Base-by-base conservation (phyloP, 2,329 filamentous ascomycete species). In the Colletotrichum destructivum region DNA sequence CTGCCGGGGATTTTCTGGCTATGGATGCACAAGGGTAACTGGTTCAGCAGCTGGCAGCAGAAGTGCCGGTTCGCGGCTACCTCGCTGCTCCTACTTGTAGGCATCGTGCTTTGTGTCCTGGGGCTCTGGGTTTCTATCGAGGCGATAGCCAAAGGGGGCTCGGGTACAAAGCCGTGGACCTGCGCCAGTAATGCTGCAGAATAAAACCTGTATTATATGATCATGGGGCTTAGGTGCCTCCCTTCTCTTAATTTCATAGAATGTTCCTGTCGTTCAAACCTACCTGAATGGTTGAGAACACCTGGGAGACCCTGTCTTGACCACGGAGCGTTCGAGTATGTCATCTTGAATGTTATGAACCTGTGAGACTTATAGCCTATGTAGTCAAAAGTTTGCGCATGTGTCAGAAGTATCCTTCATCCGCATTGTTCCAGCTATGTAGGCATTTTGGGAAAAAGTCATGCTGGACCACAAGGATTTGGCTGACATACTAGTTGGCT, bases 1-100 rank as follows among this genome's bases (percentile, higher is more conserved):
- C 78, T 86, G 0, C 84, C 85, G 0, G 85, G 85, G 1, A 77
- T 82, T 46, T 84, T 86, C 71, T 87, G 85, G 85, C 77, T 87
- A 47, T 86, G 82, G 77, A 82, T 87, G 80, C 79, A 87, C 77
- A 77, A 81, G 11, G 84, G 83, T 1, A 76, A 80, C 40, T 85
- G 81, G 77, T 83, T 82, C 71, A 75, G 70, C 16, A 71, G 76
- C 56, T 75, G 78, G 73, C 79, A 77, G 69, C 79, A 81, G 57
- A 79, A 52, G 1, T 74, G 74, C 8, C 74, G 78, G 16, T 83
- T 83, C 21, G 60, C 74, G 0, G 75, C 75, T 9, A 84, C 82
- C 11, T 71, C 77, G 0, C 0, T 76, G 0, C 75, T 84, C 3
- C 62, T 83, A 46, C 35, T 83, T 0, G 77, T 78, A 2, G 82